Evolutionary conservation across 768 basidiomycete species (phyloP).

Genomic region (Leccinum uliginosum): DNA sequence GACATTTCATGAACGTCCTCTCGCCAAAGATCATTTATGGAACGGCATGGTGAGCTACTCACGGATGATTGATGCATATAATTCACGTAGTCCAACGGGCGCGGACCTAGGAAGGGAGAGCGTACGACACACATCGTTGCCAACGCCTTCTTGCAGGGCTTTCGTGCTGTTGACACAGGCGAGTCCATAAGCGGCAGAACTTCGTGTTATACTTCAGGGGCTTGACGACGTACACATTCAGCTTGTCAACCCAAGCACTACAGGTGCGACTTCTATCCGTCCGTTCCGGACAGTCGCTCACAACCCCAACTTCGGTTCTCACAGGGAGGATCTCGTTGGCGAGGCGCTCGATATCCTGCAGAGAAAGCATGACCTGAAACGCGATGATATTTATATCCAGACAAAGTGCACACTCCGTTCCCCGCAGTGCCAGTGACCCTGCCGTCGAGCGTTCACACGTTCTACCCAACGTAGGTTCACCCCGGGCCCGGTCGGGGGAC

Average conservation of each 20-base stretch:
- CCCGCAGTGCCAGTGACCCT: not conserved
- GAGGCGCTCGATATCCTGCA: constrained; percentile 58
- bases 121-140: constrained; percentile 63
- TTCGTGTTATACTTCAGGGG: constrained; percentile 9
- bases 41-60: constrained; percentile 49
- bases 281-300: not conserved
- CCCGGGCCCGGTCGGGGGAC: constrained; percentile 62
- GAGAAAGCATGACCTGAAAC: constrained; percentile 53
- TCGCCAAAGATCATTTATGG: constrained; percentile 53
- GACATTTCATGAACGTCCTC: constrained; percentile 27
- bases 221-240: constrained; percentile 20
- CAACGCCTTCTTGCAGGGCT: constrained; percentile 70
- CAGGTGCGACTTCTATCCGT: constrained; percentile 35
- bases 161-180: constrained; percentile 83
- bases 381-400: constrained; percentile 73
- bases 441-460: constrained; percentile 1
- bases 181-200: constrained; percentile 20
- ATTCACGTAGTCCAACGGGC: not conserved
- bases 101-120: constrained; percentile 65
- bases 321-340: constrained; percentile 78
- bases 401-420: constrained; percentile 54
- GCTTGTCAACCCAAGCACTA: constrained; percentile 75
- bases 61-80: not conserved
- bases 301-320: not conserved
- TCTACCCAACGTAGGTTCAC: constrained; percentile 53